Evolutionary conservation across 257 asterid genomes (phyloP).

Genomic region (Coffea eugenioides): DNA sequence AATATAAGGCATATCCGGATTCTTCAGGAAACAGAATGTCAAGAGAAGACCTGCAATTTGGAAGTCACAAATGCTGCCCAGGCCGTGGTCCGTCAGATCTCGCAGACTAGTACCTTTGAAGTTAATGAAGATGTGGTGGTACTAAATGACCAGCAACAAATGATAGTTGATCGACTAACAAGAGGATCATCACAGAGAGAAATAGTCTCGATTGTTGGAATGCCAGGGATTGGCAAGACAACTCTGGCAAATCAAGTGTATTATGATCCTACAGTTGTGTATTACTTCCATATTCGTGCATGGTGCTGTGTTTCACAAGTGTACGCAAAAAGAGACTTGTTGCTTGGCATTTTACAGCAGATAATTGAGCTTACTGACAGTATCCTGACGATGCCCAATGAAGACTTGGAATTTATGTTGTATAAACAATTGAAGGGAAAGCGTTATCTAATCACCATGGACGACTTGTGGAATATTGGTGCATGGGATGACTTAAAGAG

Average conservation of each 20-base stretch:
- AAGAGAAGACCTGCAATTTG: background rate
- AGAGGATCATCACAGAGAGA: too few relatives aligned
- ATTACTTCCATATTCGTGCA: conserved; percentile 8
- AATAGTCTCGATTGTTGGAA: background rate
- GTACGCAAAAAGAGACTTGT: background rate
- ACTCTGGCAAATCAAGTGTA: background rate
- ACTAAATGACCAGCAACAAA: too few relatives aligned
- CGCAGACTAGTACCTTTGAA: too few relatives aligned
- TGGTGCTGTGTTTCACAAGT: conserved; percentile 9
- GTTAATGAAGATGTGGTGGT: too few relatives aligned
- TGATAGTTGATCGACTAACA: too few relatives aligned
- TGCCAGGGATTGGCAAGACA: background rate
- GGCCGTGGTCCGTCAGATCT: background rate
- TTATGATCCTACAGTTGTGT: background rate
- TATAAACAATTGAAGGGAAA: background rate
- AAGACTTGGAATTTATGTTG: background rate
- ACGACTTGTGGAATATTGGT: conserved; percentile 2
- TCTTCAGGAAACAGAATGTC: background rate
- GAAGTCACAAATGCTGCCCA: background rate
- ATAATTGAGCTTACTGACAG: background rate
- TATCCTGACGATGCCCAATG: background rate
- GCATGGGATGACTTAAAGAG: background rate
- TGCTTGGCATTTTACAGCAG: background rate
- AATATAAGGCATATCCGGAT: background rate
- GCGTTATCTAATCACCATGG: conserved; percentile 8